Base-by-base conservation (phyloP, 768 basidiomycete genomes). In the Leucosporidium scottii region DNA sequence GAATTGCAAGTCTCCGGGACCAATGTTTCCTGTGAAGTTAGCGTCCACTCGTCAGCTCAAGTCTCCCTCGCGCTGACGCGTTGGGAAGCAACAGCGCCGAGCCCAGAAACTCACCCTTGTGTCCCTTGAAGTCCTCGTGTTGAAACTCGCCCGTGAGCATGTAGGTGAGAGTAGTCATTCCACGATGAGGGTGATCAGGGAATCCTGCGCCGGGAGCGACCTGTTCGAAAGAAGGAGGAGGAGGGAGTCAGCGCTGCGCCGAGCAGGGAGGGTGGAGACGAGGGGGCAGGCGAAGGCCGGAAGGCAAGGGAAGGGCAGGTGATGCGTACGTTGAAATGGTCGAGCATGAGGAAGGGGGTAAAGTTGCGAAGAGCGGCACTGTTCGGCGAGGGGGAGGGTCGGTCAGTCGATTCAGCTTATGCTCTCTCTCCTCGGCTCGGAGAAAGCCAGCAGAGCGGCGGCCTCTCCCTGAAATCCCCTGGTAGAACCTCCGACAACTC, bases 111-210 rank as follows among this genome's bases (percentile, higher is more conserved):
- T 6, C 10, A 49, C 89, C 90, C 67, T 85, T 84, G 77, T 93
- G 89, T 1, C 90, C 93, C 3, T 85, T 86, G 28, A 90, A 93
- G 76, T 97, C 94, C 79, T 98, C 94, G 73, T 98, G 94, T 62
- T 83, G 81, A 73, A 87, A 88, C 30, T 70, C 50, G 17, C 75
- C 92, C 80, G 90, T 82, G 0, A 92, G 81, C 86, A 96, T 87
- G 78, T 94, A 94, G 0, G 92, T 93, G 5, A 81, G 76, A 15
- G 80, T 80, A 0, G 76, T 73, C 72, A 74, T 73, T 5, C 91
- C 93, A 23, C 91, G 83, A 77, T 93, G 93, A 4, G 93, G 91
- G 76, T 94, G 93, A 76, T 96, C 93, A 18, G 91, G 60, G 63
- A 72, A 36, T 54, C 74, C 36, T 18, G n/a, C 15, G 6, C 51